phyloP scores from a whole-genome alignment of 148 eudicot genomes.

The Limonium bicolor region DNA sequence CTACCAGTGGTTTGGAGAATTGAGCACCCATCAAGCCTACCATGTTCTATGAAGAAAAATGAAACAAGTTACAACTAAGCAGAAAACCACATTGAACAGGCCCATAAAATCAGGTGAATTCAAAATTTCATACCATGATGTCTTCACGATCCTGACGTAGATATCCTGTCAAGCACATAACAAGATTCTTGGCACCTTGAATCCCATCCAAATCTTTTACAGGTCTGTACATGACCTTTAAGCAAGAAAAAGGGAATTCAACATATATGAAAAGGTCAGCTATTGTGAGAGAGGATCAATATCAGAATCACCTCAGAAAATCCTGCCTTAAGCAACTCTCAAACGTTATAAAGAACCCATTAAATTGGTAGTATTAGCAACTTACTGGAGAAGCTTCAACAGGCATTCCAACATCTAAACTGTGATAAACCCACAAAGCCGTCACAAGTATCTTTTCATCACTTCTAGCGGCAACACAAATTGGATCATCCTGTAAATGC shows the following conservation, averaged over 20 bases:
- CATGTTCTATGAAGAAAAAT: constrained; percentile 35
- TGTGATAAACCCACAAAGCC: constrained; percentile 58
- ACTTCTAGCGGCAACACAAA: constrained; percentile 58
- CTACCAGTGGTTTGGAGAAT: constrained; percentile 72
- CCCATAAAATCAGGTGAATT: not conserved
- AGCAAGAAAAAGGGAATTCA: constrained; percentile 2
- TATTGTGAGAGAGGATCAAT: not conserved
- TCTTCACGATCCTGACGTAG: constrained; percentile 60
- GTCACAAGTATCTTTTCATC: constrained; percentile 60
- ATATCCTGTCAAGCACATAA: constrained; percentile 87
- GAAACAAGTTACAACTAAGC: not conserved
- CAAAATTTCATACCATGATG: constrained; percentile 46
- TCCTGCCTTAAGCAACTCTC: too few species aligned
- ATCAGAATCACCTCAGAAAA: too few species aligned
- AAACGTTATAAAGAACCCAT: too few species aligned
- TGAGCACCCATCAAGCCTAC: constrained; percentile 71
- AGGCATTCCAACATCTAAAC: constrained; percentile 39
- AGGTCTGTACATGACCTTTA: constrained; percentile 73
- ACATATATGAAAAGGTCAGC: not conserved
- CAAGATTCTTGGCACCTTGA: constrained; percentile 54
- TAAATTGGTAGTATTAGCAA: too few species aligned
- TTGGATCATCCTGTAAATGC: constrained; percentile 65
- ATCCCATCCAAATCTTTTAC: constrained; percentile 55
- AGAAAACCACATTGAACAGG: not conserved
- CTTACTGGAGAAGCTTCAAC: constrained; percentile 40